A percentile compares a stretch with the other conserved stretches of the same genome.
Evolutionary conservation across 805 yeast species (phyloP).

Genomic region (Brettanomyces sp.): DNA sequence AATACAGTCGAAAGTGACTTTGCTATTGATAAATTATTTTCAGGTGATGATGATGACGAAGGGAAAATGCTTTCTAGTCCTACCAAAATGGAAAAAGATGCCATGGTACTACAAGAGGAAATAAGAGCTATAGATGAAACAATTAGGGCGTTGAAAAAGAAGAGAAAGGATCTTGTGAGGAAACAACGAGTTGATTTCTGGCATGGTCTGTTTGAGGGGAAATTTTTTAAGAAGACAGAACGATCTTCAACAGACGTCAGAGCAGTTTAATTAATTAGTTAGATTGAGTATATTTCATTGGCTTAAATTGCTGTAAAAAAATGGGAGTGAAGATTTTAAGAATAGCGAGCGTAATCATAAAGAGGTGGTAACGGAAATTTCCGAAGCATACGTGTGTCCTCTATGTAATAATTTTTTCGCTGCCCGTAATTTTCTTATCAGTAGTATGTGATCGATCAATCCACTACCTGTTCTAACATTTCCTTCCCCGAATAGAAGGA

Average conservation of each 20-base stretch:
- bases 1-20: neutral
- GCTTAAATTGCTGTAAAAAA: no score
- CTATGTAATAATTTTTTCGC: no score
- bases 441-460: no score
- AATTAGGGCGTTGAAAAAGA: neutral
- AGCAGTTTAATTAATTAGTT: no score
- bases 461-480: no score
- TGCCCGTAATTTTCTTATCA: no score
- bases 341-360: no score
- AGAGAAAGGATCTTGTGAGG: neutral
- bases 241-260: neutral
- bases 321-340: no score
- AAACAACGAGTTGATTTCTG: neutral
- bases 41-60: neutral
- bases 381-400: no score
- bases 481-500: no score
- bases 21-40: neutral
- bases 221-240: neutral
- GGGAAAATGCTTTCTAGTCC: neutral
- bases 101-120: neutral
- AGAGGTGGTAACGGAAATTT: no score
- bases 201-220: neutral
- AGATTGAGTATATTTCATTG: no score
- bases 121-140: conserved; percentile 1
- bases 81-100: neutral